phyloP scores from a whole-genome alignment of 1,139 yeast species.

The Komagataea norvegica region DNA sequence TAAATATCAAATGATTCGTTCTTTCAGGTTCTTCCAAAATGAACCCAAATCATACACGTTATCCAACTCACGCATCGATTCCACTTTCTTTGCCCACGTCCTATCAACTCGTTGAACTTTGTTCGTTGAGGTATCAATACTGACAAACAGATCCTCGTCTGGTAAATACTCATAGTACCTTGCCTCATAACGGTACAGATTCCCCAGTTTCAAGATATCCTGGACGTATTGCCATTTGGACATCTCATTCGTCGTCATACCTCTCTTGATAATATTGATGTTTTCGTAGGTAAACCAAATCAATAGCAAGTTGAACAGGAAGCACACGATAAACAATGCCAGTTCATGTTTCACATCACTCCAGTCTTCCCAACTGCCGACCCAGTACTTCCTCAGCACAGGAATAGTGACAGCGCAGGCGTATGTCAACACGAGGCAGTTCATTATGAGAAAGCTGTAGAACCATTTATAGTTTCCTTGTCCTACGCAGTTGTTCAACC shows the following conservation, averaged over 20 bases:
- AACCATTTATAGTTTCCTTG: constrained; percentile 71
- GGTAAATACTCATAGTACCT: constrained; percentile 19
- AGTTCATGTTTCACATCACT: constrained; percentile 11
- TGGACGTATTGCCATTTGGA: constrained; percentile 79
- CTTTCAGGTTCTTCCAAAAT: constrained; percentile 16
- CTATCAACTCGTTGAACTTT: constrained; percentile 18
- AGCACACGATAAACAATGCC: constrained; percentile 40
- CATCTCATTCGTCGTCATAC: constrained; percentile 88
- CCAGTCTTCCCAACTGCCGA: constrained; percentile 10
- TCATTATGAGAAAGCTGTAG: constrained; percentile 51
- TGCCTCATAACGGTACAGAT: constrained; percentile 33
- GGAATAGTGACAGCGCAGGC: constrained; percentile 40
- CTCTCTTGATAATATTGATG: constrained; percentile 58
- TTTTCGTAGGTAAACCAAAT: constrained; percentile 59
- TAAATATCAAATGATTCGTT: constrained; percentile 15
- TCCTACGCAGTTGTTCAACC: constrained; percentile 92
- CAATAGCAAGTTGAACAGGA: constrained; percentile 49
- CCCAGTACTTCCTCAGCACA: constrained; percentile 27
- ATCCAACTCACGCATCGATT: constrained; percentile 43
- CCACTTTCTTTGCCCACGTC: constrained; percentile 30
- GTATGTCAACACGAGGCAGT: constrained; percentile 52
- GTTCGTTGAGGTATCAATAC: constrained; percentile 19
- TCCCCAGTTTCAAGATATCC: constrained; percentile 48
- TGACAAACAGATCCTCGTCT: constrained; percentile 18
- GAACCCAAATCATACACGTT: constrained; percentile 67